These are phyloP conservation scores for Naganishia liquefaciens DNA, from an alignment of 1,284 basidiomycete genomes.

Conservation along the genomic window DNA sequence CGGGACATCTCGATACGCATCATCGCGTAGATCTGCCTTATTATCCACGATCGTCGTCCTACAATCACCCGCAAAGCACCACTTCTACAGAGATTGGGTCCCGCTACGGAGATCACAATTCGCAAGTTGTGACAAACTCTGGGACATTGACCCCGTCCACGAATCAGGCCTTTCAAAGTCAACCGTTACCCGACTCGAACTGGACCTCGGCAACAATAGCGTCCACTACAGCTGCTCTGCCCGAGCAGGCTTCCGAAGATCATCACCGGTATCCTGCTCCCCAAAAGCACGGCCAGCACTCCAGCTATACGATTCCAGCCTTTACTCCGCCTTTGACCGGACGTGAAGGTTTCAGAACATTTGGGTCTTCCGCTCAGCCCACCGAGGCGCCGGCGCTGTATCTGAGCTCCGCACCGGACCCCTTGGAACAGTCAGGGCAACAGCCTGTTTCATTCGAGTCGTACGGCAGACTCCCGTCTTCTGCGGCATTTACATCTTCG, in stretches of 20 bases:
- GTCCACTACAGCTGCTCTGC: neutral
- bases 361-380: conserved; percentile 7
- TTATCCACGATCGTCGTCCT: conserved; percentile 14
- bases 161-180: conserved; percentile 19
- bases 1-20: conserved; percentile 3
- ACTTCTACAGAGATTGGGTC: conserved; percentile 1
- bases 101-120: conserved; percentile 14
- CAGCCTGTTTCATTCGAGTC: neutral
- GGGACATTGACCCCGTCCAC: conserved; percentile 18
- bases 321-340: conserved; percentile 25
- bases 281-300: conserved; percentile 17
- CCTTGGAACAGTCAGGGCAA: neutral
- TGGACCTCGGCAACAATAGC: conserved; percentile 3
- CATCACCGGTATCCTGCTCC: conserved; percentile 1
- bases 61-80: conserved; percentile 4
- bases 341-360: conserved; percentile 19
- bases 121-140: conserved; percentile 1
- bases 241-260: conserved; percentile 6
- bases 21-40: conserved; percentile 2
- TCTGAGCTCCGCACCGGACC: conserved; percentile 8
- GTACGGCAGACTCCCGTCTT: conserved; percentile 2
- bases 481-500: neutral
- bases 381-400: conserved; percentile 3
- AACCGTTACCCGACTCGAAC: conserved; percentile 9
- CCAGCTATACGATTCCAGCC: conserved; percentile 5